Evolutionary conservation across 805 yeast species (phyloP).

Genomic region (Cyberlindnera maritima): DNA sequence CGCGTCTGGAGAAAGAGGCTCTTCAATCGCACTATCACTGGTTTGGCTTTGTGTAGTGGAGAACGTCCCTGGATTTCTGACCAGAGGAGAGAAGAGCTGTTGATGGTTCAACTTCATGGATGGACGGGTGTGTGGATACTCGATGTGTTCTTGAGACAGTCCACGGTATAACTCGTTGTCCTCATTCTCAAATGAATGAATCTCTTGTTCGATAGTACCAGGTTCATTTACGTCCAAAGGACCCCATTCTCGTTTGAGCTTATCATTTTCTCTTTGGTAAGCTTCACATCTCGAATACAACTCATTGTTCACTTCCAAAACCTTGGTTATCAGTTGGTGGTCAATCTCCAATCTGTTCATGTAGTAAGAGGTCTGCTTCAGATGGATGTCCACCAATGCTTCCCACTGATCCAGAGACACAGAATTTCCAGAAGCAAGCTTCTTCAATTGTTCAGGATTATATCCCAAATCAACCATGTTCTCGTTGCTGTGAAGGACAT

Average conservation of each 20-base stretch:
- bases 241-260: neutral
- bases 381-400: constrained; percentile 10
- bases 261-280: neutral
- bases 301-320: constrained; percentile 23
- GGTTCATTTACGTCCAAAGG: too few species aligned
- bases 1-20: too few species aligned
- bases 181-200: too few species aligned
- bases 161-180: too few species aligned
- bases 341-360: constrained; percentile 8
- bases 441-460: constrained; percentile 2
- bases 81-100: too few species aligned
- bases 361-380: neutral
- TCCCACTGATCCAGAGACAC: constrained; percentile 11
- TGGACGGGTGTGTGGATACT: too few species aligned
- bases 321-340: constrained; percentile 17
- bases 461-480: neutral
- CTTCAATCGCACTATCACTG: too few species aligned
- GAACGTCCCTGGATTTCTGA: too few species aligned
- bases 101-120: too few species aligned
- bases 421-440: neutral
- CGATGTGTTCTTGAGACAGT: too few species aligned
- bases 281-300: neutral
- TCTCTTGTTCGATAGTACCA: too few species aligned
- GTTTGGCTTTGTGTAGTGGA: too few species aligned
- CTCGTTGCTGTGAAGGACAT: neutral